phyloP scores from a whole-genome alignment of 352 stramenopile species.

The Globisporangium camurandrum region DNA sequence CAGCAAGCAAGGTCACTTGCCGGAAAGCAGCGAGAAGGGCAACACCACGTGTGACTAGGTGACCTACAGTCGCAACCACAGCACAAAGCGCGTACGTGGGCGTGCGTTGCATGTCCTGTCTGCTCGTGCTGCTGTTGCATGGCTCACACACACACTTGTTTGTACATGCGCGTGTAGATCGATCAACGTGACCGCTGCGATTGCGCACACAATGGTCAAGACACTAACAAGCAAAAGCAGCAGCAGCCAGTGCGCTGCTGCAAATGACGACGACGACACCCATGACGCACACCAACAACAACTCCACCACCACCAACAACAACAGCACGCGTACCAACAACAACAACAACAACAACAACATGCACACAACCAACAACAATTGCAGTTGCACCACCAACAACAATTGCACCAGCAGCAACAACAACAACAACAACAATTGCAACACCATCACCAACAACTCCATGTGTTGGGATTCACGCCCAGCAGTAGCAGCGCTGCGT shows the following conservation, averaged over 20 bases:
- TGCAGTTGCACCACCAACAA: constrained; percentile 8
- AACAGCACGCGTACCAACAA: neutral
- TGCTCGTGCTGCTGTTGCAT: neutral
- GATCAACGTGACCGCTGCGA: neutral
- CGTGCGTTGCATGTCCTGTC: too few relatives aligned
- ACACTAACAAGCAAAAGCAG: neutral
- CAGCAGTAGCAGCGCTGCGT: constrained; percentile 2
- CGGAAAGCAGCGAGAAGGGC: constrained; percentile 13
- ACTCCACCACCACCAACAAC: neutral
- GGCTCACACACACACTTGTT: neutral
- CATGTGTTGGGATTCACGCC: too few relatives aligned
- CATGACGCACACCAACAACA: constrained; percentile 3
- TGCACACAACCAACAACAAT: constrained; percentile 10
- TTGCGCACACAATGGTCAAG: neutral
- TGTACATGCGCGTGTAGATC: neutral
- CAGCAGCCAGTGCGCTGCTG: too few relatives aligned
- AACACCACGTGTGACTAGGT: constrained; percentile 42
- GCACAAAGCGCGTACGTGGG: neutral
- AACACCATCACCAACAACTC: constrained; percentile 19
- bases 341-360: constrained; percentile 8
- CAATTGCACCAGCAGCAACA: constrained; percentile 19
- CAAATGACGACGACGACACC: too few relatives aligned
- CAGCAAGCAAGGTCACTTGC: too few relatives aligned
- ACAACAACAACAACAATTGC: constrained; percentile 26
- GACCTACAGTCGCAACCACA: too few relatives aligned